Percentiles rank a stretch among this genome's conserved stretches.
Evolutionary conservation across 2,329 filamentous ascomycete species (phyloP).

Genomic region (Passalora sequoiae): DNA sequence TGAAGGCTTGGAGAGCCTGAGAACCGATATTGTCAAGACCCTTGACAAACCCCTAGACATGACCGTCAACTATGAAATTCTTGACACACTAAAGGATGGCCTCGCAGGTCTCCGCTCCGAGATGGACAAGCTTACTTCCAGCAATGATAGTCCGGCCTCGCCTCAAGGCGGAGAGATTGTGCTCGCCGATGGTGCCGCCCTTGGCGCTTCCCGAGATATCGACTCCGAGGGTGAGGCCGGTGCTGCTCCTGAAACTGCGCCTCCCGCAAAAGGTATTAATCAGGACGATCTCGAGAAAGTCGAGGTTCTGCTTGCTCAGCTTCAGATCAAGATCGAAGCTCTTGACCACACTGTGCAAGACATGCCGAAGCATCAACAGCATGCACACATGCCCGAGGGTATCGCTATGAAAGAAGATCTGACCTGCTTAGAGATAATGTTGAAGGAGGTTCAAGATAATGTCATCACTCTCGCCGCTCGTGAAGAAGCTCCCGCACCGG

Average conservation of each 20-base stretch:
- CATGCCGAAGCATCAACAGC: slow-evolving; percentile 41
- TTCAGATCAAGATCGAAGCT: slow-evolving; percentile 77
- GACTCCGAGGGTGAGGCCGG: slow-evolving; percentile 38
- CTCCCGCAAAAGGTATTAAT: slow-evolving; percentile 44
- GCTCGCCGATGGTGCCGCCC: slow-evolving; percentile 51
- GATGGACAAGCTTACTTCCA: slow-evolving; percentile 69
- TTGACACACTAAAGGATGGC: slow-evolving; percentile 80
- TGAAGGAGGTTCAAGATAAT: slow-evolving; percentile 55
- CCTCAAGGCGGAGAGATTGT: slow-evolving; percentile 52
- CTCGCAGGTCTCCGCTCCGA: slow-evolving; percentile 70
- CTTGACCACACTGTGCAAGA: slow-evolving; percentile 55
- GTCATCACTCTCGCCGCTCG: slow-evolving; percentile 50
- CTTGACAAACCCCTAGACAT: slow-evolving; percentile 75
- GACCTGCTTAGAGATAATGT: slow-evolving; percentile 39
- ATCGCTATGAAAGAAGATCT: slow-evolving; percentile 52
- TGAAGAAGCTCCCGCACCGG: slow-evolving; percentile 30
- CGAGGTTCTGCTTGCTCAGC: slow-evolving; percentile 73
- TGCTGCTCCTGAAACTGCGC: slow-evolving; percentile 16
- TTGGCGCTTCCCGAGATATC: slow-evolving; percentile 35
- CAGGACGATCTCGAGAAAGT: slow-evolving; percentile 78
- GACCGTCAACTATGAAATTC: slow-evolving; percentile 80
- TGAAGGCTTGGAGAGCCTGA: slow-evolving; percentile 68
- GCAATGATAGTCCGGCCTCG: slow-evolving; percentile 38
- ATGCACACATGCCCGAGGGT: slow-evolving; percentile 33
- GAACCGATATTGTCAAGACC: slow-evolving; percentile 68